Evolutionary conservation across 1,284 basidiomycete genomes (phyloP), one percentile per base, ranked within the genome.

Genomic region (Apiotrichum domesticum): DNA sequence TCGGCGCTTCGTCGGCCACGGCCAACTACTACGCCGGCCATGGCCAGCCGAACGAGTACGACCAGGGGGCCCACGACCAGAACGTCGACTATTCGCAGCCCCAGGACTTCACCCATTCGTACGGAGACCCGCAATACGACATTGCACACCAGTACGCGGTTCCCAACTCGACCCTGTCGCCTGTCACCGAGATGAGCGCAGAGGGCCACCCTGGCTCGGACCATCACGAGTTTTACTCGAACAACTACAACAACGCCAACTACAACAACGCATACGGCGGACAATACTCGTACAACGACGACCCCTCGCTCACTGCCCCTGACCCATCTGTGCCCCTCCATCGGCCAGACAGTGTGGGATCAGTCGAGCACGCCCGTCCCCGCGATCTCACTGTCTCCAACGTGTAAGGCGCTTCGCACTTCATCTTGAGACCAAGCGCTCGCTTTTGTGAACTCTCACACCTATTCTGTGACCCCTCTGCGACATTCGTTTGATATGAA

Each of bases 101-200:
- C 52, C 46, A 49, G 43, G 44, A 57, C 59, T 58, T 48, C 43
- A n/a, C 46, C 32, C 57, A 58, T 52, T 40, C 47, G 35, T 75
- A 75, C 65, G 70, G 73, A 53, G 70, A 75, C 63, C 73, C 74
- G 15, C 60, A 62, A 47, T 62, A 62, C 57, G 69, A 67, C 46
- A 68, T 74, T 46, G 67, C 69, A 15, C 63, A 64, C 44, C 61
- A 66, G 13, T 68, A 62, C 49, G 63, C 58, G 11, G 29, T 33
- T 21, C 49, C 49, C 49, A 41, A 51, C 49, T 42, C 40, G 32
- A 41, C 43, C 21, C 51, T 53, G 11, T 46, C 51, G 2, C 43
- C 51, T 4, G 51, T 53, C 2, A 37, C 51, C 6, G 51, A 53
- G 32, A 39, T 53, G 51, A 46, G 44, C 32, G 51, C 44, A 14